Base-by-base conservation (phyloP, 208 protist genomes). In the Leishmania gerbilli region DNA sequence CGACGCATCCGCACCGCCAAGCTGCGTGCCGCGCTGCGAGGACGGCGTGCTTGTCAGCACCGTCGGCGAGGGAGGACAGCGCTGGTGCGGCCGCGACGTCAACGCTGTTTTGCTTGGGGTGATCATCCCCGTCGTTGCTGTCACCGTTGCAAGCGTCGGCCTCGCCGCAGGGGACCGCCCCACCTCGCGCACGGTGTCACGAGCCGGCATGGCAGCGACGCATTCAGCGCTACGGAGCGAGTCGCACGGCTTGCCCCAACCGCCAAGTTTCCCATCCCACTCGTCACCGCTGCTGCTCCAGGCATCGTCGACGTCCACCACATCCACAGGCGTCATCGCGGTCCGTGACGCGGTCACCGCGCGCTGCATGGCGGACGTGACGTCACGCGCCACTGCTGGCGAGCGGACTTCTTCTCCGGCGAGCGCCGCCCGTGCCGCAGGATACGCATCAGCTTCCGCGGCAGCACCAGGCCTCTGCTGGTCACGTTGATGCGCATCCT, bases 251-350 rank as follows among this genome's bases (percentile, higher is more conserved):
- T 13, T 72, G 24, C 68, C 68, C 68, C 0, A 47, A 13, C 24
- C 21, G 37, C 3, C 42, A 15, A 53, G 42, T 42, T 34, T 21
- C 8, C 24, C 42, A 15, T 71, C 37, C 37, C 34, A 47, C 45
- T 8, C 19, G 1, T 72, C 40, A 21, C 13, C 8, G 42, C 68
- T 69, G 51, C 53, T 76, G 34, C 69, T 81, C 11, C 4, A 34
- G 49, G 13, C 45, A 9, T 58, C 21, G 68, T 81, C 78, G 31
- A 81, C 78, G 58, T 81, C 78, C n/a, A 81, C 68, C 31, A 81
- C 78, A 11, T 53, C 64, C 68, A 60, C 71, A 31, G 15, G 49
- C 40, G 37, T 53, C 9, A 19, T n/a, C 17, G 77, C 67, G 0
- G 60, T 51, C 49, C n/a, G 40, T 51, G 77, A 47, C 4, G 65